Evolutionary conservation across 2,329 filamentous ascomycete genomes (phyloP).

Genomic region (Dothiorella sarmentorum): DNA sequence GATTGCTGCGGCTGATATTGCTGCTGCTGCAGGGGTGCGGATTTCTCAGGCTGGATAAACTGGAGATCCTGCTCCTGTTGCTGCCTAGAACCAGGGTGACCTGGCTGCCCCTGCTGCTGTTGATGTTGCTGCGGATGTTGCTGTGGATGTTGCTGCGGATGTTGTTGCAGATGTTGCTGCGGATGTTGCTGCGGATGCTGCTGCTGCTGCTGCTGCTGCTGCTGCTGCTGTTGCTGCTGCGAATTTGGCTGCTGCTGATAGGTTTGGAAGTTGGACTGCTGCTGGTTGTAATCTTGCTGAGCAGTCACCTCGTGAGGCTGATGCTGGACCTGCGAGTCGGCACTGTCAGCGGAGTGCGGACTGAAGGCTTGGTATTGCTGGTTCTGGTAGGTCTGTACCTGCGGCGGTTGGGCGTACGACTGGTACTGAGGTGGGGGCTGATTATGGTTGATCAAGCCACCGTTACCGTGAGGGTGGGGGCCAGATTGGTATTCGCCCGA

Average conservation of each 20-base stretch:
- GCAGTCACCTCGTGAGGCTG: constrained; percentile 23
- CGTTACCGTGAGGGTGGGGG: constrained; percentile 34
- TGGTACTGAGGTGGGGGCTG: constrained; percentile 16
- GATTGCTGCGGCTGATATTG: constrained; percentile 15
- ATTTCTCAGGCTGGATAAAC: background rate
- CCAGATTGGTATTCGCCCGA: constrained; percentile 41
- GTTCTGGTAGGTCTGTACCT: constrained; percentile 15
- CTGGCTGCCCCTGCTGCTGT: constrained; percentile 24
- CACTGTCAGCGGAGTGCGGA: constrained; percentile 31
- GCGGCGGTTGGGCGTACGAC: constrained; percentile 2
- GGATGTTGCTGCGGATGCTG: constrained; percentile 28
- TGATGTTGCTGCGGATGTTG: constrained; percentile 27
- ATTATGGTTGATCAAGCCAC: constrained; percentile 9
- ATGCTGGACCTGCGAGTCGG: constrained; percentile 32
- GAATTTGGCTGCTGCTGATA: constrained; percentile 33
- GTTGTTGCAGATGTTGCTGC: constrained; percentile 29
- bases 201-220: constrained; percentile 16
- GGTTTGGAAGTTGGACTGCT: constrained; percentile 22
- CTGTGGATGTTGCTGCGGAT: constrained; percentile 23
- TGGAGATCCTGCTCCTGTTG: constrained; percentile 22
- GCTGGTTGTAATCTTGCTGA: background rate
- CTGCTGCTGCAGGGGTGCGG: background rate
- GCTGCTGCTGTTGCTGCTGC: constrained; percentile 29
- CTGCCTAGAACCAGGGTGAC: constrained; percentile 30
- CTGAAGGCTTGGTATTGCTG: constrained; percentile 28